A percentile compares a stretch with the other conserved stretches of the same genome.
Evolutionary conservation across 208 protist species (phyloP).

Genomic region (Balamuthia mandrillaris): DNA sequence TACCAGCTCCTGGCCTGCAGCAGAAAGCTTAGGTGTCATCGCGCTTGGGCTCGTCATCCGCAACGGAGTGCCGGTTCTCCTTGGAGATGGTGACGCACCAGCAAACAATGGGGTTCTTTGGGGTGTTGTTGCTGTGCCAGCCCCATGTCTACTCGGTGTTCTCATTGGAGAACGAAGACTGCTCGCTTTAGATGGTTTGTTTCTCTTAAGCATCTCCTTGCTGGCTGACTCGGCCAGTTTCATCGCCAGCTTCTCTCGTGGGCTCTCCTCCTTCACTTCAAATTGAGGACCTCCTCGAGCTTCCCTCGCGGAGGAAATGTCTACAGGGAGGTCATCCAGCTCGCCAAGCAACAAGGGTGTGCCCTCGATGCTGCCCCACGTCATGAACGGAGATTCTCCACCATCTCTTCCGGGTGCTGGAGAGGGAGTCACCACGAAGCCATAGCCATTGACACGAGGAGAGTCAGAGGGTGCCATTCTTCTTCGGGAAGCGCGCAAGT

Average conservation of each 20-base stretch:
- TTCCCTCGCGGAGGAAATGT: not conserved
- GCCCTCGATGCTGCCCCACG: not conserved
- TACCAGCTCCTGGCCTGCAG: too few relatives aligned
- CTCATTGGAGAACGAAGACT: too few relatives aligned
- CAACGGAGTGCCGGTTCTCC: too few relatives aligned
- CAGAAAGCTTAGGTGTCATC: too few relatives aligned
- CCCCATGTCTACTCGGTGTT: too few relatives aligned
- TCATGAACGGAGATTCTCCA: not conserved
- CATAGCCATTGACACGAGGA: not conserved
- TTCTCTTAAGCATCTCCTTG: not conserved
- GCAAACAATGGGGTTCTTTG: too few relatives aligned
- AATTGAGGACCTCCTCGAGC: not conserved
- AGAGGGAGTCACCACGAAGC: slow-evolving; percentile 1
- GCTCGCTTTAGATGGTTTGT: too few relatives aligned
- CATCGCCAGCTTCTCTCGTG: not conserved
- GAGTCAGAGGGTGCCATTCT: not conserved
- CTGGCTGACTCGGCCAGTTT: not conserved
- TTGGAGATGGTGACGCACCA: too few relatives aligned
- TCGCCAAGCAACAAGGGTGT: not conserved
- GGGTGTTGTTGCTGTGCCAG: too few relatives aligned
- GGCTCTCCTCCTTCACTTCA: not conserved
- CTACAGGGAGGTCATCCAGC: slow-evolving; percentile 13
- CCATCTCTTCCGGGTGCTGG: too few relatives aligned
- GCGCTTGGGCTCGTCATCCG: too few relatives aligned
- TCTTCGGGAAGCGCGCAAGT: not conserved